phyloP scores from a whole-genome alignment of 371 early-diverging fungal species.

The Mucor racemosus region DNA sequence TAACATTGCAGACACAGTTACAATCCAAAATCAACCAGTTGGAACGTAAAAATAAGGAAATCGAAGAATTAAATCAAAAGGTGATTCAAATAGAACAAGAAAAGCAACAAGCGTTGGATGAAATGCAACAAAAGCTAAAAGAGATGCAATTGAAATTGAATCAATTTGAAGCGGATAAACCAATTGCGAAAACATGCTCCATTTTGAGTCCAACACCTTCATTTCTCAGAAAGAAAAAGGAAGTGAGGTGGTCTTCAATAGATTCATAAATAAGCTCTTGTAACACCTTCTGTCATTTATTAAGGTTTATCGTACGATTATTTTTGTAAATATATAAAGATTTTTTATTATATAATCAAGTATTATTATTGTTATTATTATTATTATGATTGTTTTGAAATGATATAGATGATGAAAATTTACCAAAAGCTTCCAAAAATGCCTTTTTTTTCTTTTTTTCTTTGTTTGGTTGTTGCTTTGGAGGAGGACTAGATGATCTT shows the following conservation, averaged over 20 bases:
- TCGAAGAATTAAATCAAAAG: slow-evolving; percentile 28
- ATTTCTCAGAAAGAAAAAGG: slow-evolving; percentile 14
- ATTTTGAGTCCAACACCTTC: not conserved
- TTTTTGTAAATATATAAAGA: not conserved
- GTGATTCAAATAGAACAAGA: slow-evolving; percentile 35
- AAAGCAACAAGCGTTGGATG: slow-evolving; percentile 20
- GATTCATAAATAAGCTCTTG: not conserved
- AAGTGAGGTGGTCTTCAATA: slow-evolving; percentile 21
- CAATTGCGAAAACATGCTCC: not conserved
- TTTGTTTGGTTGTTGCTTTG: slow-evolving; percentile 9
- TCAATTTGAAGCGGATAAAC: not conserved
- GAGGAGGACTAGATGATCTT: slow-evolving; percentile 23
- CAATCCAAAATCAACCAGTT: slow-evolving; percentile 29
- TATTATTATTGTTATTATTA: not conserved
- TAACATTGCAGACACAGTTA: slow-evolving; percentile 24
- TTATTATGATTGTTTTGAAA: slow-evolving; percentile 19
- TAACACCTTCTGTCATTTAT: not conserved
- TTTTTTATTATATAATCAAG: not conserved
- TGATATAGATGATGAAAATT: slow-evolving; percentile 38
- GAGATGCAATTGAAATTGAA: slow-evolving; percentile 22
- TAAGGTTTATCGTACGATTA: slow-evolving; percentile 4
- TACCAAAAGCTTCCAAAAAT: slow-evolving; percentile 44
- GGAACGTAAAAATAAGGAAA: slow-evolving; percentile 35
- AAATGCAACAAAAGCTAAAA: slow-evolving; percentile 23
- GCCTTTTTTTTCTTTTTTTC: slow-evolving; percentile 46